Base-by-base conservation (phyloP, 2,329 filamentous ascomycete species). In the Cladophialophora bantiana region DNA sequence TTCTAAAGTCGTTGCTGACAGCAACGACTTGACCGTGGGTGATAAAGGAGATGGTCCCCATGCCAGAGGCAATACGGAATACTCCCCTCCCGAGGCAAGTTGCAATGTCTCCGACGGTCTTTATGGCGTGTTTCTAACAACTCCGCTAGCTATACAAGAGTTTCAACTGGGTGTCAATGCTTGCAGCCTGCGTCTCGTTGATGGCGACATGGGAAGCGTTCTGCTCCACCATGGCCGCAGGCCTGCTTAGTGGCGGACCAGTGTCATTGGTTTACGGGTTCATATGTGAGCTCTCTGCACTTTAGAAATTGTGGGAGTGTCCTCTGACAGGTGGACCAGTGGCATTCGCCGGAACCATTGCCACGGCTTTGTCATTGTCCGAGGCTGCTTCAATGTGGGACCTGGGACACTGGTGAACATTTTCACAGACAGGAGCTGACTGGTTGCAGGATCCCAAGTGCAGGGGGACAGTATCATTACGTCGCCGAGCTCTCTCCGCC, bases 191-290 rank as follows among this genome's bases (percentile, higher is more conserved):
- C 26, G 26, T 26, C 26, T 26, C 26, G 26, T 26, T 85, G 53
- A 84, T 84, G 82, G 83, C 79, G 42, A 84, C 83, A 9, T 85
- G 82, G 83, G 83, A 85, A 63, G 82, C 83, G 0, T 72, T 84
- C 2, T 80, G 80, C 0, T 80, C 79, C 1, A 82, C 84, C 4
- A 76, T 85, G 10, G 78, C 80, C 2, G 76, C 77, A 20, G 68
- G 62, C 32, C 60, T 70, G 52, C 58, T 68, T 55, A 66, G 66
- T 45, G 77, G 80, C 10, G 82, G 81, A 75, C 1, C 79, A 74
- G 80, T 81, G 80, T 66, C 55, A 10, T 26, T 12, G 20, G 6
- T 12, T 42, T n/a, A 55, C 31, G 35, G 55, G 40, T 31, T 26
- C 26, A 26, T 26, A 26, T 26, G 26, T 26, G 35, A 34, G 35